phyloP scores from a whole-genome alignment of 306 rosid genomes.

The Sophora flavescens region DNA sequence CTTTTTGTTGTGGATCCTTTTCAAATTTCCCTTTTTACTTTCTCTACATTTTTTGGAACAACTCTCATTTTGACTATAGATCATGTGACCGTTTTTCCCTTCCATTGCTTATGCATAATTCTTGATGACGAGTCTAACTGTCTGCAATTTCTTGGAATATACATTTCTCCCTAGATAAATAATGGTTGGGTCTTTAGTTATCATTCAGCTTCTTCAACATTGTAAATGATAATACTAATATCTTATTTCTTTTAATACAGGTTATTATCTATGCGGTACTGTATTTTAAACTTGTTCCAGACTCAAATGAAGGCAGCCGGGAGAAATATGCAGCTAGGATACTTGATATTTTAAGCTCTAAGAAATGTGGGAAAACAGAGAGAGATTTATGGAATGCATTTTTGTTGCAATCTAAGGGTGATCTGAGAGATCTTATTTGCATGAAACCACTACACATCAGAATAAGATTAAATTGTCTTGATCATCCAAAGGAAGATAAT shows the following conservation, averaged over 20 bases:
- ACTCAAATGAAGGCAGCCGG: conserved; percentile 49
- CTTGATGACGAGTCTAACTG: background rate
- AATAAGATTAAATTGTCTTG: conserved; percentile 62
- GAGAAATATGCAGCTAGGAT: conserved; percentile 70
- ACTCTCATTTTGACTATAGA: background rate
- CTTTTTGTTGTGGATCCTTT: background rate
- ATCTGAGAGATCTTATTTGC: conserved; percentile 77
- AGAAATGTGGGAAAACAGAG: conserved; percentile 55
- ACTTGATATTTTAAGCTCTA: conserved; percentile 60
- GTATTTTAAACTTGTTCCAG: conserved; percentile 62
- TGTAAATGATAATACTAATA: background rate
- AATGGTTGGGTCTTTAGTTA: background rate
- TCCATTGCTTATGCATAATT: conserved; percentile 3
- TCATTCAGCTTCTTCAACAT: background rate
- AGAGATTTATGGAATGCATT: conserved; percentile 62
- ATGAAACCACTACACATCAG: conserved; percentile 75
- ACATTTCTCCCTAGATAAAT: background rate
- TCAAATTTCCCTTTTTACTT: background rate
- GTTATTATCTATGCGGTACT: conserved; percentile 68
- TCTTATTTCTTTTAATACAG: conserved; percentile 54
- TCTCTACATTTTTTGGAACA: background rate
- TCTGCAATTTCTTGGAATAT: conserved; percentile 4
- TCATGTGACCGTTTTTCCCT: background rate
- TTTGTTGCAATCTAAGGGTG: conserved; percentile 63
- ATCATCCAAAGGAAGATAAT: conserved; percentile 81